Evolutionary conservation across 1,139 yeast species (phyloP), one percentile per base, ranked within the genome.

Genomic region (Pichia sp.): DNA sequence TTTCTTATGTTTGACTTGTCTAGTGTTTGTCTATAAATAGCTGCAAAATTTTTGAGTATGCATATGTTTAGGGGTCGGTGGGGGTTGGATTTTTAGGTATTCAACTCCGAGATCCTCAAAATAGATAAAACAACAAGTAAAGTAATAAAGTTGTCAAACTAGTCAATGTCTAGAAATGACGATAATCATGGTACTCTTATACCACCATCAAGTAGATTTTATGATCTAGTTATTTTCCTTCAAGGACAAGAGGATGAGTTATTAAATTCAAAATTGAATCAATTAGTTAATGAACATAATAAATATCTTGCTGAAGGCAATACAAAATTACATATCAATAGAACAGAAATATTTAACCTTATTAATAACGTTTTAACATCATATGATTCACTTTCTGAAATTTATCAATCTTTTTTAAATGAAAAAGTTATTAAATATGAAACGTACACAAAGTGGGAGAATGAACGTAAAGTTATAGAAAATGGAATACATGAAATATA

Each of bases 361-460:
- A 62, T 70, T 31, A 57, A 55, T 23, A 67, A 67, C 41, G 48
- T 74, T 7, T 64, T 70, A 1, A 71, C 69, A 38, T 63, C 66
- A 33, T 66, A 69, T 47, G 68, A 67, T 41, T 68, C 79, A 1
- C 62, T 74, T 44, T 60, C 63, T 43, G 84, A 77, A 51, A 56
- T 76, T 1, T 77, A 76, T 50, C 51, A 59, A 1, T 58, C 63
- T 5, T 78, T 75, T 34, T 53, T 61, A 2, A 48, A 52, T 1
- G 57, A 58, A 15, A 65, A 67, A 25, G 46, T 53, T 15, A 43
- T 47, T 0, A 55, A 73, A n/a, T 51, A 63, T 17, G 39, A 53
- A 1, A 53, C 60, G n/a, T 69, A 77, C 45, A 56, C 60, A 26
- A 51, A 52, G 2, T 74, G 81, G 81, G 75, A 73, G 36, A 42